These are phyloP conservation scores for Lactifluus hygrophoroides DNA, from an alignment of 768 basidiomycete species.

Conservation along the genomic window DNA sequence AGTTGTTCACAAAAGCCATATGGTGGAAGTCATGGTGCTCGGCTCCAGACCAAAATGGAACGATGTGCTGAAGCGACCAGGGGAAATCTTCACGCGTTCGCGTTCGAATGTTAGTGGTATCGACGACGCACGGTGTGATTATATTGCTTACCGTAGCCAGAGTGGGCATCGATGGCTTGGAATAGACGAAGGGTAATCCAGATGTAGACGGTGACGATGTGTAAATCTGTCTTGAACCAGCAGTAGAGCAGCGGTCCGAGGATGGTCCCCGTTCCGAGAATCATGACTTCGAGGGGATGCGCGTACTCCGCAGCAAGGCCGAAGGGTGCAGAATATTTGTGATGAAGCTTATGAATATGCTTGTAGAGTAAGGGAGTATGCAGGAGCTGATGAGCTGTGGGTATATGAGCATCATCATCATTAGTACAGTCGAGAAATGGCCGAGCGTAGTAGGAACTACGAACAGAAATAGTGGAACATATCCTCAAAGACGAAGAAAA, in stretches of 20 bases:
- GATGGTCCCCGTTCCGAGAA: constrained; percentile 89
- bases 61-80: constrained; percentile 86
- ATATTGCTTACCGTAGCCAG: constrained; percentile 70
- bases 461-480: constrained; percentile 84
- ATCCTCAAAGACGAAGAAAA: constrained; percentile 96
- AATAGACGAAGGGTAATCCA: constrained; percentile 93
- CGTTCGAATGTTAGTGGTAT: background rate
- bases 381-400: constrained; percentile 75
- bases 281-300: constrained; percentile 92
- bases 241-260: constrained; percentile 83
- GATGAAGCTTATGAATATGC: constrained; percentile 94
- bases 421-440: background rate
- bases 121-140: background rate
- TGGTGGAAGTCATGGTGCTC: constrained; percentile 99
- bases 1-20: constrained; percentile 93
- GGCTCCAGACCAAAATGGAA: constrained; percentile 96
- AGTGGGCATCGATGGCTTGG: constrained; percentile 97
- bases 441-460: constrained; percentile 18
- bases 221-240: constrained; percentile 65
- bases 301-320: constrained; percentile 98
- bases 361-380: constrained; percentile 82
- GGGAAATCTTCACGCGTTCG: constrained; percentile 71
- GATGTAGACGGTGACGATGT: constrained; percentile 87
- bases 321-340: constrained; percentile 95
- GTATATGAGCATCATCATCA: background rate